Evolutionary conservation across 1,284 basidiomycete species (phyloP).

Genomic region (Fomitopsis schrenkii): DNA sequence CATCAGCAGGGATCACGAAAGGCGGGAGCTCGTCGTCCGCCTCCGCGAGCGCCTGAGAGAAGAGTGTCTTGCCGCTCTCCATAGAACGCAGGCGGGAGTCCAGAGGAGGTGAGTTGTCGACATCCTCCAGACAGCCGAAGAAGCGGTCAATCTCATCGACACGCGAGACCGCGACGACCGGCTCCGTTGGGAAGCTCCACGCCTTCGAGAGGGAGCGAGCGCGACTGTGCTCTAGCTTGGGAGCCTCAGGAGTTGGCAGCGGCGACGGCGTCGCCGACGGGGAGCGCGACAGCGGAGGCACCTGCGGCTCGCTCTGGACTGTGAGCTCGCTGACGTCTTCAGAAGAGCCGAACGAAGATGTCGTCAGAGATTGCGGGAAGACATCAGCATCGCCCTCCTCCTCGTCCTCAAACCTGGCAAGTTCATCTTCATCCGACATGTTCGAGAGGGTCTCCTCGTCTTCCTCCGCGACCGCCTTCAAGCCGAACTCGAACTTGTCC

Average conservation of each 20-base stretch:
- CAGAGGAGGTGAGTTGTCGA: slow-evolving; percentile 43
- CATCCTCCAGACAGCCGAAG: slow-evolving; percentile 69
- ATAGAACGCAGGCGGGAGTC: slow-evolving; percentile 28
- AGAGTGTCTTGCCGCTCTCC: slow-evolving; percentile 54
- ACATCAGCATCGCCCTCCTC: slow-evolving; percentile 53
- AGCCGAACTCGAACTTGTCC: slow-evolving; percentile 35
- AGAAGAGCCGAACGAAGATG: slow-evolving; percentile 54
- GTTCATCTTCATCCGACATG: slow-evolving; percentile 44
- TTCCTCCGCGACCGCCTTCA: slow-evolving; percentile 56
- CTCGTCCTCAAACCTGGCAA: slow-evolving; percentile 67
- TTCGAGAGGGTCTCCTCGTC: slow-evolving; percentile 33
- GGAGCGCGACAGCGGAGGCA: slow-evolving; percentile 21
- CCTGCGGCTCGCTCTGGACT: slow-evolving; percentile 16
- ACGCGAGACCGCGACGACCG: slow-evolving; percentile 18
- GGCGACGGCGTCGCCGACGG: slow-evolving; percentile 28
- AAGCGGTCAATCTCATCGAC: slow-evolving; percentile 58
- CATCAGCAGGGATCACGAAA: slow-evolving; percentile 47
- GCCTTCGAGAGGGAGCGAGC: slow-evolving; percentile 52
- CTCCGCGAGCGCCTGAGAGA: slow-evolving; percentile 45
- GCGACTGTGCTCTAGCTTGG: slow-evolving; percentile 27
- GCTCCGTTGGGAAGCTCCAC: slow-evolving; percentile 64
- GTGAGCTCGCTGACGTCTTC: slow-evolving; percentile 41
- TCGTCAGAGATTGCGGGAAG: slow-evolving; percentile 21
- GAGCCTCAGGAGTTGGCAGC: slow-evolving; percentile 26
- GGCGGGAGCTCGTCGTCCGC: slow-evolving; percentile 42